A percentile compares a stretch with the other conserved stretches of the same genome.
Evolutionary conservation across 169 alveolate species (phyloP).

Genomic region (Plasmodium adleri): DNA sequence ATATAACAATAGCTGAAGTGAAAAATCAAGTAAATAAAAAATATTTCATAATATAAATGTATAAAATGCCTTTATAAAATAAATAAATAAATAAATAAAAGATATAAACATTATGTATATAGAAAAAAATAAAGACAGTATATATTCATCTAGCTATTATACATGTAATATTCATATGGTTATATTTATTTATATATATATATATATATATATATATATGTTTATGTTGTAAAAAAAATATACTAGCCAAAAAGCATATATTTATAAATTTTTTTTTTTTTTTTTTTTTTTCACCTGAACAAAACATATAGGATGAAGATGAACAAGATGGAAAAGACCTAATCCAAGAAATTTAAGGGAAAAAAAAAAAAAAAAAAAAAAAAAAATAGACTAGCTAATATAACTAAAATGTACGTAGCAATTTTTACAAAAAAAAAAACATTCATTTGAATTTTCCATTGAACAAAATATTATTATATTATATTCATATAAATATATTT

Average conservation of each 20-base stretch:
- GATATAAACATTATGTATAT: too few species aligned
- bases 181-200: too few species aligned
- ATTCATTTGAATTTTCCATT: background rate
- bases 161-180: too few species aligned
- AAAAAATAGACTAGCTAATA: conserved; percentile 5
- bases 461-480: too few species aligned
- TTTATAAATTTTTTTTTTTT: conserved; percentile 16
- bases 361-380: conserved; percentile 16
- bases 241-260: background rate
- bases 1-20: conserved; percentile 69
- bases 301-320: conserved; percentile 27
- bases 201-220: background rate
- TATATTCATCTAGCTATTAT: too few species aligned
- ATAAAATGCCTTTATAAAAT: too few species aligned
- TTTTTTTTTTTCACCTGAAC: conserved; percentile 51
- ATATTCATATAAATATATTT: too few species aligned
- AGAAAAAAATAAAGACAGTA: too few species aligned
- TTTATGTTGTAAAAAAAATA: background rate
- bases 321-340: conserved; percentile 35
- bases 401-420: conserved; percentile 9
- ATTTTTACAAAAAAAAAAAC: background rate
- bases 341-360: conserved; percentile 43
- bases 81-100: too few species aligned
- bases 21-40: conserved; percentile 28
- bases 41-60: too few species aligned